Conservation (phyloP, 179 eudicot genomes). For the Beta corolliflora region DNA sequence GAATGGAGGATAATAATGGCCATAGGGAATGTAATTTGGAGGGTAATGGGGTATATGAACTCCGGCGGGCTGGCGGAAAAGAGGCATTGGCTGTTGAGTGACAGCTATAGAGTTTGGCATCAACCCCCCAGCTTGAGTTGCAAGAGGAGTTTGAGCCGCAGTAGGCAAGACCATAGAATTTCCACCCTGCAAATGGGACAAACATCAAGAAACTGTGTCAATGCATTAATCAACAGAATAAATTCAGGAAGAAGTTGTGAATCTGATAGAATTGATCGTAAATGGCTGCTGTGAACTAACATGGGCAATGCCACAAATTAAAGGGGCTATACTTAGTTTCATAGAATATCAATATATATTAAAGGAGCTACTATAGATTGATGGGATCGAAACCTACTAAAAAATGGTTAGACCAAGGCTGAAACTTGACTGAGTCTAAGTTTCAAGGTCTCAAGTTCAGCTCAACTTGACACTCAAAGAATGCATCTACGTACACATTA, state of each 20-base stretch:
- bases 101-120: constrained; percentile 59
- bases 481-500: neutral
- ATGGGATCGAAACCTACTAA: neutral
- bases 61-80: constrained; percentile 74
- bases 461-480: neutral
- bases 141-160: constrained; percentile 52
- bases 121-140: constrained; percentile 63
- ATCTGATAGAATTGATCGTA: neutral
- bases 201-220: neutral
- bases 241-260: neutral
- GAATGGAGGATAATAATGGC: constrained; percentile 64
- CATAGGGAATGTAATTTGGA: constrained; percentile 68
- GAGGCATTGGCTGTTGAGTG: constrained; percentile 63
- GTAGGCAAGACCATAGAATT: constrained; percentile 47
- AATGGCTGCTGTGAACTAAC: neutral
- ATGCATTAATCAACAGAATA: neutral
- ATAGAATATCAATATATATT: neutral
- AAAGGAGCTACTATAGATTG: neutral
- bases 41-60: constrained; percentile 72
- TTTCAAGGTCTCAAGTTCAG: neutral
- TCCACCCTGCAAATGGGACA: constrained; percentile 48
- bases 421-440: neutral
- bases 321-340: neutral
- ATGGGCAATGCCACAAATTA: neutral
- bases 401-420: neutral